A percentile compares a stretch with the other conserved stretches of the same genome.
phyloP scores from a whole-genome alignment of 2,329 filamentous ascomycete genomes.

The Madurella fahalii region DNA sequence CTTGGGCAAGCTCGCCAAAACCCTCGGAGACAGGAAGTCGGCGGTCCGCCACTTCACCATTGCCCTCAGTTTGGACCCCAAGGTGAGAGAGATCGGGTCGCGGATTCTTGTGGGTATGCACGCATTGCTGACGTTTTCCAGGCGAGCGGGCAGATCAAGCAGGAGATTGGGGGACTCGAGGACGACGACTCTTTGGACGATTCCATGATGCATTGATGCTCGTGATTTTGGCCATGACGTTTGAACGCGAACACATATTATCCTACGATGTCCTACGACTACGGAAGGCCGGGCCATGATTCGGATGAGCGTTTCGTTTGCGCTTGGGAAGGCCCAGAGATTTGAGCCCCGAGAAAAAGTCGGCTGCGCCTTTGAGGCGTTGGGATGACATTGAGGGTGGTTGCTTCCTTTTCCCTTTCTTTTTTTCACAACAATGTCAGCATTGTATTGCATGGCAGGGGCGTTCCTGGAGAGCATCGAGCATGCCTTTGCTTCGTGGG shows the following conservation, averaged over 20 bases:
- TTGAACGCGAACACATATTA: constrained; percentile 13
- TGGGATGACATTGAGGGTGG: neutral
- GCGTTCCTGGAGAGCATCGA: constrained; percentile 22
- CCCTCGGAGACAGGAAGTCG: constrained; percentile 65
- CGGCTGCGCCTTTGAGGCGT: neutral
- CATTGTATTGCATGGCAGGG: constrained; percentile 19
- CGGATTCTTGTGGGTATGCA: neutral
- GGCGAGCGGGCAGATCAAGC: constrained; percentile 92
- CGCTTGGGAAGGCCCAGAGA: neutral
- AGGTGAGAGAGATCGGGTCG: constrained; percentile 58
- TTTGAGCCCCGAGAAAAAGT: neutral
- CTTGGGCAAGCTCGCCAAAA: constrained; percentile 78
- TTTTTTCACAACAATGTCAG: constrained; percentile 6
- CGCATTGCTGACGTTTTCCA: constrained; percentile 37
- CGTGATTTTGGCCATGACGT: constrained; percentile 22
- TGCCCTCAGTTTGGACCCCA: constrained; percentile 91
- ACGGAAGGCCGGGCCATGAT: neutral
- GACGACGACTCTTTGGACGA: constrained; percentile 70
- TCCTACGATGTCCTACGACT: constrained; percentile 9
- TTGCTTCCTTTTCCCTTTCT: constrained; percentile 5
- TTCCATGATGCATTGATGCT: constrained; percentile 53
- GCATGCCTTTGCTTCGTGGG: constrained; percentile 5
- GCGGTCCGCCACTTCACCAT: constrained; percentile 95
- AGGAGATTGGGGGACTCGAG: constrained; percentile 89
- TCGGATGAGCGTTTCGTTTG: neutral